These are phyloP conservation scores for Chlorophyllum brunneum DNA, from an alignment of 768 basidiomycete genomes.

Conservation along the genomic window DNA sequence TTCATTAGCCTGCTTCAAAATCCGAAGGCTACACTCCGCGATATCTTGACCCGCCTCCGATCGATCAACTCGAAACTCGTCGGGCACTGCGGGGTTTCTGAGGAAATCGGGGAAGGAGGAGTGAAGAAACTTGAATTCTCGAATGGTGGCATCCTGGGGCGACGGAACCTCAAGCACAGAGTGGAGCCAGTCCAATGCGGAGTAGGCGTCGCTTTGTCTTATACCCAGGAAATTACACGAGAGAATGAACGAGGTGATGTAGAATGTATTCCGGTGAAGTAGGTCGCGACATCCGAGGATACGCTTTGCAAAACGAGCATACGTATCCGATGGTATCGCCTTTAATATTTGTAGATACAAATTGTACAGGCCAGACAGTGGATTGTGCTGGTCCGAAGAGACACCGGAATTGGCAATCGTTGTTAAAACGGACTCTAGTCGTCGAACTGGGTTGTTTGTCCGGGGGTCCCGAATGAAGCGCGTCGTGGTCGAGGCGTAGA, in stretches of 20 bases:
- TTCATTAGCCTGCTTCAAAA: conserved; percentile 3
- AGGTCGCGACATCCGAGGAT: conserved; percentile 1
- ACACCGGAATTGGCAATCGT: neutral
- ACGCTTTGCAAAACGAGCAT: neutral
- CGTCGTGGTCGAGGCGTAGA: neutral
- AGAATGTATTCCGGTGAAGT: neutral
- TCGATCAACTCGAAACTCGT: neutral
- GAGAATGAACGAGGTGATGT: neutral
- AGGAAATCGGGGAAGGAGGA: conserved; percentile 3
- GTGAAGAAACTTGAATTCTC: conserved; percentile 1
- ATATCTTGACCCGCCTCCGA: neutral
- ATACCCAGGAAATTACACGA: conserved; percentile 8
- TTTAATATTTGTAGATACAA: neutral
- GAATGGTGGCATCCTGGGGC: neutral
- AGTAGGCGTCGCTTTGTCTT: neutral
- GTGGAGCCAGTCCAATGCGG: neutral
- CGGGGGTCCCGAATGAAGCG: neutral
- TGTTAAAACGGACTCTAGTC: neutral
- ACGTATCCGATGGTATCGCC: neutral
- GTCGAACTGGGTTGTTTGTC: neutral
- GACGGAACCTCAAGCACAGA: neutral
- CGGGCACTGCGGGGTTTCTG: neutral
- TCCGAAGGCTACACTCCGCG: conserved; percentile 1
- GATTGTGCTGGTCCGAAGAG: neutral
- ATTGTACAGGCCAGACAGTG: neutral